Conservation (phyloP, 352 stramenopile species). For the Pythium folliculosum region DNA sequence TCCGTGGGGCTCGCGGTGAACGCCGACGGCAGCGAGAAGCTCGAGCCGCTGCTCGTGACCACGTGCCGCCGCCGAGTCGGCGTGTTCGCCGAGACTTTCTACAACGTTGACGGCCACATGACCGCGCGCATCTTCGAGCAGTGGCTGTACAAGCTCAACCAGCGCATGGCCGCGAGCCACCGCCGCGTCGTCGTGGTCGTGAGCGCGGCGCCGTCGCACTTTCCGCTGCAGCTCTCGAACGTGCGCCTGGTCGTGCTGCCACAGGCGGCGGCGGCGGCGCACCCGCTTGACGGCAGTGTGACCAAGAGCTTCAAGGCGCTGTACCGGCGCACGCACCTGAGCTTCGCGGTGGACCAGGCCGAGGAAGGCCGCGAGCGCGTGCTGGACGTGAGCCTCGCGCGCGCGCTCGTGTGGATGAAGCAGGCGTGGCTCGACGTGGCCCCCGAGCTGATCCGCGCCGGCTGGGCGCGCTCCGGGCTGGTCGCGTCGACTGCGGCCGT, state of each 20-base stretch:
- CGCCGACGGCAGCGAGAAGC: slow-evolving; percentile 24
- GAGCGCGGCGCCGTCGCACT: slow-evolving; percentile 17
- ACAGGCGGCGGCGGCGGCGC: not conserved
- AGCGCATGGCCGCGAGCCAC: slow-evolving; percentile 18
- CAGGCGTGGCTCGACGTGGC: slow-evolving; percentile 27
- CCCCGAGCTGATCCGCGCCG: slow-evolving; percentile 15
- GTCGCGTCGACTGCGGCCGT: not conserved
- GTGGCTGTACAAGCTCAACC: slow-evolving; percentile 30
- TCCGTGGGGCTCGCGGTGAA: slow-evolving; percentile 26
- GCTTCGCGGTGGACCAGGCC: slow-evolving; percentile 23
- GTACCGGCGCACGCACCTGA: slow-evolving; percentile 25
- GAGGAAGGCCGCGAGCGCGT: slow-evolving; percentile 13
- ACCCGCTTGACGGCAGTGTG: slow-evolving; percentile 18
- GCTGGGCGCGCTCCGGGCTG: slow-evolving; percentile 13
- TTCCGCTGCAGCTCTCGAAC: slow-evolving; percentile 21
- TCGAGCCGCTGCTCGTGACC: slow-evolving; percentile 21
- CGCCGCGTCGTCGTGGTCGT: slow-evolving; percentile 20
- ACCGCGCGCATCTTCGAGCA: slow-evolving; percentile 26
- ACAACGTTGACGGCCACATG: slow-evolving; percentile 23
- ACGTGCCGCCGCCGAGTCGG: slow-evolving; percentile 13
- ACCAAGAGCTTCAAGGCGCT: slow-evolving; percentile 26
- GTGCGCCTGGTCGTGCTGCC: slow-evolving; percentile 15
- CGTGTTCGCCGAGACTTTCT: slow-evolving; percentile 16
- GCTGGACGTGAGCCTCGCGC: slow-evolving; percentile 22
- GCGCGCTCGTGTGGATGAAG: slow-evolving; percentile 22